Evolutionary conservation across 2,329 filamentous ascomycete genomes (phyloP).

Genomic region (Xylariaceae sp.): DNA sequence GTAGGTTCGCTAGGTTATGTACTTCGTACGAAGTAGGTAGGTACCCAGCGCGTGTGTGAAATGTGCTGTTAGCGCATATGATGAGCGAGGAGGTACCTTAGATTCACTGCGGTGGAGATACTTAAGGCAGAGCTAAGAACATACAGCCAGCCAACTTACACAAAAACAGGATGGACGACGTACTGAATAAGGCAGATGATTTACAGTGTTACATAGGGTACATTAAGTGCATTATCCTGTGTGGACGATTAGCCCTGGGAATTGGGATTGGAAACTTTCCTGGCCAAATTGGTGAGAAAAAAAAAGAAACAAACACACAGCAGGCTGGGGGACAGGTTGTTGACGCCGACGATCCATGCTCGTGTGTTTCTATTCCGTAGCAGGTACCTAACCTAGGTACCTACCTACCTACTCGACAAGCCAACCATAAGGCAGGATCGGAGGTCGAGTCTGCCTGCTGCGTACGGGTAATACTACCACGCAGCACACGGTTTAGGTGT

Average conservation of each 20-base stretch:
- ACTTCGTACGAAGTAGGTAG: too few species aligned
- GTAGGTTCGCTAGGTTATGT: too few species aligned
- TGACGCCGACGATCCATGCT: conserved; percentile 9
- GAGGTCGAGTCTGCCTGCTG: conserved; percentile 7
- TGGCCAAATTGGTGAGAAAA: conserved; percentile 8
- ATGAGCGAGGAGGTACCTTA: not conserved
- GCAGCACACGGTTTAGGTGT: not conserved
- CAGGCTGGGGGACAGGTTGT: conserved; percentile 15
- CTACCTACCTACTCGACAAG: conserved; percentile 12
- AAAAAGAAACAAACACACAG: conserved; percentile 21
- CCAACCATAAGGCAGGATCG: not conserved
- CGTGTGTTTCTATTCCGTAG: conserved; percentile 17
- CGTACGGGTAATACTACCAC: not conserved
- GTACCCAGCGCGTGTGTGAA: too few species aligned
- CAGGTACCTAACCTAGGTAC: not conserved
- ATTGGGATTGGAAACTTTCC: conserved; percentile 18
- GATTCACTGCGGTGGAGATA: not conserved
- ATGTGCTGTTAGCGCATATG: not conserved
- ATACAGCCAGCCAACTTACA: conserved; percentile 6
- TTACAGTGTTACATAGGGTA: not conserved
- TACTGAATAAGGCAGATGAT: not conserved
- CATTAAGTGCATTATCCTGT: not conserved
- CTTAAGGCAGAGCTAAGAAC: conserved; percentile 3
- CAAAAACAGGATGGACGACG: not conserved
- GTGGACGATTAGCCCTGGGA: conserved; percentile 17